A percentile compares a stretch with the other conserved stretches of the same genome.
Evolutionary conservation across 108 stramenopile genomes (phyloP).

Genomic region (Bacterosira constricta): DNA sequence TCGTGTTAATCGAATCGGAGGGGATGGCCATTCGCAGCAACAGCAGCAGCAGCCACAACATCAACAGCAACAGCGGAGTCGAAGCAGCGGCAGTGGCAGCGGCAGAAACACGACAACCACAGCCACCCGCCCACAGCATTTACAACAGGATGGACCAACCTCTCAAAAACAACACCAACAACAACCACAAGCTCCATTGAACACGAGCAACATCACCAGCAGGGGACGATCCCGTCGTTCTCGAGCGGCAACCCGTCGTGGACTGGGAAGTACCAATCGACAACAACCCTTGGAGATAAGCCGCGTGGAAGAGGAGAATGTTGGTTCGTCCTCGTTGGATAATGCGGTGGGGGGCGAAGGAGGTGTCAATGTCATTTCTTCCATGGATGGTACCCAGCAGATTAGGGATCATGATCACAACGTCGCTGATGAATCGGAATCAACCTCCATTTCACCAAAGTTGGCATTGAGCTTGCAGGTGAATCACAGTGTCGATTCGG

Average conservation of each 20-base stretch:
- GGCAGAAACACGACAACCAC: background rate
- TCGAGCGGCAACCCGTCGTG: slow-evolving; percentile 4
- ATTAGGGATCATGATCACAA: background rate
- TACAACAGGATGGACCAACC: slow-evolving; percentile 2
- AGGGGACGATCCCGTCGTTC: slow-evolving; percentile 56
- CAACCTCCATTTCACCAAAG: slow-evolving; percentile 1
- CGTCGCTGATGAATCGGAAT: background rate
- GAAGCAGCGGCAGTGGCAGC: background rate
- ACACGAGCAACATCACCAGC: background rate
- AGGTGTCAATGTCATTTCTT: background rate
- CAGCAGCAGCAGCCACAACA: slow-evolving; percentile 7
- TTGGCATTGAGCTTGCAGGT: slow-evolving; percentile 9
- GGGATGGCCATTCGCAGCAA: slow-evolving; percentile 27
- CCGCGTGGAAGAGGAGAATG: slow-evolving; percentile 44
- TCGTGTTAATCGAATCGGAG: no score
- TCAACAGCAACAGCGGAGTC: slow-evolving; percentile 4
- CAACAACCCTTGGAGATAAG: slow-evolving; percentile 65
- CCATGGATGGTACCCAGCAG: background rate
- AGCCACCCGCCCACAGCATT: background rate
- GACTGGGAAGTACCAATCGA: slow-evolving; percentile 67
- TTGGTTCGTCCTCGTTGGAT: background rate
- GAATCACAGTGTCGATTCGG: slow-evolving; percentile 29
- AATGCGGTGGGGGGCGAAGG: background rate
- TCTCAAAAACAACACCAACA: slow-evolving; percentile 5
- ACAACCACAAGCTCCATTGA: no score